These are phyloP conservation scores for Acer yangbiense DNA, from an alignment of 345 rosid species.

Conservation along the genomic window DNA sequence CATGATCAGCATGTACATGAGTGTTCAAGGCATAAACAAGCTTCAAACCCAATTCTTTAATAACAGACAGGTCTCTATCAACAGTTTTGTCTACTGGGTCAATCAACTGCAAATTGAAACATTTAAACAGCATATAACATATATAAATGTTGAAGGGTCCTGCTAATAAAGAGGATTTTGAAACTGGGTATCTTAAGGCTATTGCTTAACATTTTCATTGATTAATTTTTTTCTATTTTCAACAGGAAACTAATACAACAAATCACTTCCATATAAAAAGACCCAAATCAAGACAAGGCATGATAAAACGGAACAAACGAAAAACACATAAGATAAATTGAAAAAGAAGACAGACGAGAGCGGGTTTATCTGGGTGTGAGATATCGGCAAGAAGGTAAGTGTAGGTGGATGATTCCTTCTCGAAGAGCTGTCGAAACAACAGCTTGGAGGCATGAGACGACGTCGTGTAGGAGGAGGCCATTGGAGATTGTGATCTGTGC, in stretches of 20 bases:
- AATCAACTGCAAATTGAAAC: slow-evolving; percentile 56
- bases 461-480: slow-evolving; percentile 29
- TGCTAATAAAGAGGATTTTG: too few species aligned
- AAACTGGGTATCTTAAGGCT: too few species aligned
- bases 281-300: too few species aligned
- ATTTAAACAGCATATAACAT: background rate
- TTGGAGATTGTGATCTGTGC: slow-evolving; percentile 21
- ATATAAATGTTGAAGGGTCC: background rate
- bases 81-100: slow-evolving; percentile 93
- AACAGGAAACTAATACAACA: background rate
- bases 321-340: background rate
- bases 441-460: slow-evolving; percentile 46
- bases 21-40: slow-evolving; percentile 86
- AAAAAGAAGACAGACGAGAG: slow-evolving; percentile 50
- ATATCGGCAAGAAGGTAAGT: slow-evolving; percentile 93
- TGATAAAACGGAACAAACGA: too few species aligned
- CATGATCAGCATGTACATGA: slow-evolving; percentile 98
- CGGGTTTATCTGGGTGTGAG: slow-evolving; percentile 83
- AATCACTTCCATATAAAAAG: too few species aligned
- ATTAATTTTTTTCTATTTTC: too few species aligned
- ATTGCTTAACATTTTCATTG: too few species aligned
- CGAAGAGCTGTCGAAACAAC: slow-evolving; percentile 86
- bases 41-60: slow-evolving; percentile 75
- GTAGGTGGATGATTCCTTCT: slow-evolving; percentile 86
- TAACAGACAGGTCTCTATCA: slow-evolving; percentile 75